phyloP scores from a whole-genome alignment of 495 filamentous ascomycete genomes.

The Penicillium pulvis region DNA sequence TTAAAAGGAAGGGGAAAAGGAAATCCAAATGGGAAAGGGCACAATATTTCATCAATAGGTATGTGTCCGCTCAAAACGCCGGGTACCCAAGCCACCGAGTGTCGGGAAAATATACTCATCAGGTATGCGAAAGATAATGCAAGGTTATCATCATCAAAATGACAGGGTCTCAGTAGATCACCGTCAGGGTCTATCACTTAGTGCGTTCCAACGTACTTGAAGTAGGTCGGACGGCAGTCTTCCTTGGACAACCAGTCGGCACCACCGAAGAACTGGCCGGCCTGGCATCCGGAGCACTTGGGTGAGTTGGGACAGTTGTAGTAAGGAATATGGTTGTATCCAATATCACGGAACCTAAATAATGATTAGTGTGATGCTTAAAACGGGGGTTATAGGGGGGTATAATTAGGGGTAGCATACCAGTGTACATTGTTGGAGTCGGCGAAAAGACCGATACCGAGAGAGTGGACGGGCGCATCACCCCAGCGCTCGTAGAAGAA shows the following conservation, averaged over 20 bases:
- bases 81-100: conserved; percentile 26
- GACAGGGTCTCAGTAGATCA: conserved; percentile 13
- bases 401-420: conserved; percentile 52
- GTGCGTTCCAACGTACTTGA: conserved; percentile 86
- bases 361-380: conserved; percentile 16
- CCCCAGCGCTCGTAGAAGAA: conserved; percentile 99
- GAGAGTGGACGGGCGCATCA: conserved; percentile 95
- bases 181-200: conserved; percentile 38
- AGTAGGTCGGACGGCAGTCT: conserved; percentile 96
- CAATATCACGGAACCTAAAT: conserved; percentile 95
- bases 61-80: conserved; percentile 38
- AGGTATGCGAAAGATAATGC: conserved; percentile 33
- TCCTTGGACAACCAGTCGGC: conserved; percentile 81
- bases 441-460: conserved; percentile 92
- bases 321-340: conserved; percentile 97
- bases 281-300: conserved; percentile 87
- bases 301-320: conserved; percentile 97
- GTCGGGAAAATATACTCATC: conserved; percentile 29
- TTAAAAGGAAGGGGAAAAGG: conserved; percentile 12
- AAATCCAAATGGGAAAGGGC: conserved; percentile 25
- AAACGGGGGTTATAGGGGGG: background rate
- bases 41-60: conserved; percentile 29
- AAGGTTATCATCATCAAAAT: conserved; percentile 25
- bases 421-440: conserved; percentile 91
- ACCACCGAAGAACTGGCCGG: conserved; percentile 86